Percentiles rank a stretch among this genome's conserved stretches.
Evolutionary conservation across 2,329 filamentous ascomycete genomes (phyloP).

Genomic region (Gaeumannomyces tritici): DNA sequence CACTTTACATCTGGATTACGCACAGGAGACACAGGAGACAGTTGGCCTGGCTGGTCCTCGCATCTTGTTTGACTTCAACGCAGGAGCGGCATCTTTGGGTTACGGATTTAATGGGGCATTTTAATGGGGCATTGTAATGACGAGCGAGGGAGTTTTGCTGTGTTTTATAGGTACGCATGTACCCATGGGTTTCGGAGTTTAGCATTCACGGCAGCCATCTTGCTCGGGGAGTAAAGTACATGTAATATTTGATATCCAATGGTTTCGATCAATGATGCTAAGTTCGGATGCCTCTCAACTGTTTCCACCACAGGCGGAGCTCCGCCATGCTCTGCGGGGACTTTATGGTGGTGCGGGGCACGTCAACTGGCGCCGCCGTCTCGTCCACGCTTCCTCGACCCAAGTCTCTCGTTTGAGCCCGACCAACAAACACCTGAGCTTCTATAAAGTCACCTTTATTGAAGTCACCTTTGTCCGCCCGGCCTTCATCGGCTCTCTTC

Average conservation of each 20-base stretch:
- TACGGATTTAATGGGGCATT: no score
- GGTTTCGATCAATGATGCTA: no score
- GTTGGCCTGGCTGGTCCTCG: not conserved
- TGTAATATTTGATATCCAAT: no score
- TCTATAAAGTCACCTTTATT: not conserved
- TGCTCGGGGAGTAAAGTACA: not conserved
- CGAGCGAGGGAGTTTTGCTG: not conserved
- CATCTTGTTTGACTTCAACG: not conserved
- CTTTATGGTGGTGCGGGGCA: not conserved
- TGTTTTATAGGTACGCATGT: not conserved
- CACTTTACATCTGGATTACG: not conserved
- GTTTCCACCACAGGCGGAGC: not conserved
- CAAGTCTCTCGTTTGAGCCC: not conserved
- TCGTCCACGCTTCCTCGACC: not conserved
- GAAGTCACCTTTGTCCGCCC: no score
- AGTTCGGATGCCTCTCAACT: no score
- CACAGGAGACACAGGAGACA: no score
- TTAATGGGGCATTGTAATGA: not conserved
- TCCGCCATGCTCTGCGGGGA: not conserved
- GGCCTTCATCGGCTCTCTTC: not conserved
- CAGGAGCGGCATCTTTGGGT: not conserved
- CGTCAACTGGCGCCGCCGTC: not conserved
- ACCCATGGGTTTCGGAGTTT: not conserved
- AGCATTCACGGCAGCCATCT: not conserved
- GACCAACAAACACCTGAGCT: not conserved